These are phyloP conservation scores for Phlebiopsis flavidoalba DNA, from an alignment of 768 basidiomycete species.

Conservation along the genomic window DNA sequence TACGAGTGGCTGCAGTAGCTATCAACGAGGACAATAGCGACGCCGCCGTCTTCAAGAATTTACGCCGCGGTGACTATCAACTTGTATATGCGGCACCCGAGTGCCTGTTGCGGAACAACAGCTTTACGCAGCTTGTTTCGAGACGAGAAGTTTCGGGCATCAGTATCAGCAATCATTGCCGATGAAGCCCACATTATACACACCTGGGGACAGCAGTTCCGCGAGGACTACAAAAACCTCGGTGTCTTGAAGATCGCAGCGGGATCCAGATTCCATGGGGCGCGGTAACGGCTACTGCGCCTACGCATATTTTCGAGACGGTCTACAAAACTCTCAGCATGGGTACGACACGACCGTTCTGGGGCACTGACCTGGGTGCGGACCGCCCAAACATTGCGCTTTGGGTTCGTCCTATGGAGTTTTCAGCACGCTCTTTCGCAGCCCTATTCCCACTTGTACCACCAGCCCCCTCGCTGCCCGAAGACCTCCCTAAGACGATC, in stretches of 20 bases:
- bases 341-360: background rate
- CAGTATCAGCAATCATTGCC: background rate
- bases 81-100: background rate
- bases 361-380: background rate
- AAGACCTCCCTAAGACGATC: background rate
- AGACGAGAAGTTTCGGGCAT: background rate
- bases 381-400: background rate
- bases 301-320: background rate
- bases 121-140: background rate
- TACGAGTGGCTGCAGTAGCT: background rate
- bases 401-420: background rate
- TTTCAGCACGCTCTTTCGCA: background rate
- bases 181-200: background rate
- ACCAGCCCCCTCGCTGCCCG: background rate
- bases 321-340: background rate
- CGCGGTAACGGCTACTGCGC: background rate
- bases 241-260: background rate
- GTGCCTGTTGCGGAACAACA: background rate
- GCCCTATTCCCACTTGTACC: background rate
- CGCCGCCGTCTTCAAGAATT: background rate
- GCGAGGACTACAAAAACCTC: background rate
- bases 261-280: background rate
- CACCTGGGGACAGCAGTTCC: background rate
- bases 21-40: background rate
- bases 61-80: background rate